Conservation (phyloP, 2,329 filamentous ascomycete species). For the Colletotrichum nymphaeae region DNA sequence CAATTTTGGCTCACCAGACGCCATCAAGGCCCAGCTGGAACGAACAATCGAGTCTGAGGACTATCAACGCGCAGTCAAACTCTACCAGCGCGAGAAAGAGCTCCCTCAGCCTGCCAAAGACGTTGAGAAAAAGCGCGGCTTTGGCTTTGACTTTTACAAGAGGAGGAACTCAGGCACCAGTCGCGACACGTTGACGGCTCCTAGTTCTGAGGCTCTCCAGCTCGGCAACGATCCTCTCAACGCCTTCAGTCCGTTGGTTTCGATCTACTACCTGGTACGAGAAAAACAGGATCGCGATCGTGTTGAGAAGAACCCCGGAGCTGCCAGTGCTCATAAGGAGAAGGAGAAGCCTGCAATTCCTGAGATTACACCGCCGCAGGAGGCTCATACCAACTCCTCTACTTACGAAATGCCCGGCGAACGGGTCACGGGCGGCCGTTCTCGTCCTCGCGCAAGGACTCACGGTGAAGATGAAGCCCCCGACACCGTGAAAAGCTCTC, state of each 20-base stretch:
- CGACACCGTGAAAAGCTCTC: conserved; percentile 76
- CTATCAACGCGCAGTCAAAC: conserved; percentile 85
- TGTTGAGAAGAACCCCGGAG: conserved; percentile 61
- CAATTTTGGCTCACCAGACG: conserved; percentile 90
- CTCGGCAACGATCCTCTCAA: conserved; percentile 89
- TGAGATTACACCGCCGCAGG: conserved; percentile 83
- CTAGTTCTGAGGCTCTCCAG: conserved; percentile 87
- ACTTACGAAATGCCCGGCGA: conserved; percentile 91
- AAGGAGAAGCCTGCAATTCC: conserved; percentile 67
- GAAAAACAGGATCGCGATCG: conserved; percentile 91
- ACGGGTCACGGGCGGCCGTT: conserved; percentile 84
- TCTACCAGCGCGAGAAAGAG: conserved; percentile 75
- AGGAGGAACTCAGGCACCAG: conserved; percentile 89
- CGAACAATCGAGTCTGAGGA: conserved; percentile 93
- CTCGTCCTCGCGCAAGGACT: conserved; percentile 87
- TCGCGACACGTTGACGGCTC: conserved; percentile 84
- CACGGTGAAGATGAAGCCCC: conserved; percentile 93
- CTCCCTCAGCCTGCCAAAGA: conserved; percentile 67
- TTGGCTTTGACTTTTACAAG: conserved; percentile 97
- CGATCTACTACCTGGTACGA: conserved; percentile 94
- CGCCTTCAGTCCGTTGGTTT: conserved; percentile 91
- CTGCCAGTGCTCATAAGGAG: conserved; percentile 47
- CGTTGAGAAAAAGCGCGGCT: conserved; percentile 86
- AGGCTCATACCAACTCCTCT: conserved; percentile 87
- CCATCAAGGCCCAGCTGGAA: conserved; percentile 83